Evolutionary conservation across 768 basidiomycete species (phyloP), one percentile per base, ranked within the genome.

Genomic region (Stropharia rugosoannulata): DNA sequence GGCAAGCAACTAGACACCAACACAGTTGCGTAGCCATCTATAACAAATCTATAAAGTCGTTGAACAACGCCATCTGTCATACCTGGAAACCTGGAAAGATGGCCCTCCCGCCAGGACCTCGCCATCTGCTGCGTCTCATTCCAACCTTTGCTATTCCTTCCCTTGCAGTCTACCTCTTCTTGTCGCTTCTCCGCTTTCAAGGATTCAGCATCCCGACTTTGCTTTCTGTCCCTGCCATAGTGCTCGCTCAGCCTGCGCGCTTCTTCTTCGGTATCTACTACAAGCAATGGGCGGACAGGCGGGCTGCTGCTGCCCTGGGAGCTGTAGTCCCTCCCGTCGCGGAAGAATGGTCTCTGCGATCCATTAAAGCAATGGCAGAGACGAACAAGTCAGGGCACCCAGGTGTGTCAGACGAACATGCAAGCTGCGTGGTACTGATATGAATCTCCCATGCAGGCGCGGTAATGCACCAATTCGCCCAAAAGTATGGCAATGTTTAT

Each of bases 401-500:
- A 56, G 71, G 76, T 75, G 54, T 15, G 66, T 48, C 16, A 10
- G 22, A n/a, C 40, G 6, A 9, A 43, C 11, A 15, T 15, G 6
- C 9, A 32, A 7, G 29, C 37, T 19, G 15, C 3, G 13, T 12
- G 25, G 18, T 2, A 13, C 43, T 38, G 38, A 8, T n/a, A 10
- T 37, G 47, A 27, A 48, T 3, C 29, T 13, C 43, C 1, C 35
- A 4, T 22, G 4, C 22, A 76, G 75, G 65, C 19, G 72, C 73
- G n/a, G 36, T 60, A 0, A 62, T 73, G n/a, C 35, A 51, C 13
- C 52, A 61, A 4, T 67, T 67, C 63, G 44, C 57, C 1, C 25
- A 64, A 32, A 51, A 64, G 25, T 71, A 74, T 59, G 76, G 76
- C 15, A 64, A 70, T 38, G 68, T 67, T 2, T 73, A 62, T 50